Evolutionary conservation across 768 basidiomycete species (phyloP).

Genomic region (Neoboletus subvelutipes): DNA sequence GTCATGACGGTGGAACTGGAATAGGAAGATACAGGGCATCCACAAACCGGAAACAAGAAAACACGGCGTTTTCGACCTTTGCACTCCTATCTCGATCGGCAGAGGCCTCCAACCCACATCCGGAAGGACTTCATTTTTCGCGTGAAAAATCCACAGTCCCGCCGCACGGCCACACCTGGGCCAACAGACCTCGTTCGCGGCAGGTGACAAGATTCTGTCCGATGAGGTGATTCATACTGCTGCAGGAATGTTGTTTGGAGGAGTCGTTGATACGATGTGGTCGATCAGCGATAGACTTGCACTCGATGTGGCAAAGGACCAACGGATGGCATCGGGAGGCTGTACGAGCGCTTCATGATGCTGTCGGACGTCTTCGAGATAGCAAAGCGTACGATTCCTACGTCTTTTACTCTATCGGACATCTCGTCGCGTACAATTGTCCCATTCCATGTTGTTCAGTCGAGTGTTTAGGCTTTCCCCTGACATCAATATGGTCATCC

Average conservation of each 20-base stretch:
- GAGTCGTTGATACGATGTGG: constrained; percentile 47
- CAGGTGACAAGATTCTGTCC: constrained; percentile 32
- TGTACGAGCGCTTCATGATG: constrained; percentile 4
- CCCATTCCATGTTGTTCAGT: too few relatives aligned
- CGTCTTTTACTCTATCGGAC: neutral
- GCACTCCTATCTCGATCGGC: too few relatives aligned
- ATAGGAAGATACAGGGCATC: too few relatives aligned
- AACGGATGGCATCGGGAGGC: neutral
- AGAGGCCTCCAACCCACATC: too few relatives aligned
- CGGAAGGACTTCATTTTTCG: too few relatives aligned
- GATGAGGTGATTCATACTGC: constrained; percentile 44
- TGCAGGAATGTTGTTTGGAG: constrained; percentile 38
- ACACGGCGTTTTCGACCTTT: too few relatives aligned
- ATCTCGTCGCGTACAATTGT: neutral
- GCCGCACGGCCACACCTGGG: too few relatives aligned
- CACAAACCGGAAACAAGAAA: too few relatives aligned
- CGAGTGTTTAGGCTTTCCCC: neutral
- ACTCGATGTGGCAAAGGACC: constrained; percentile 28
- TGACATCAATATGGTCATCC: neutral
- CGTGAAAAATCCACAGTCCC: too few relatives aligned
- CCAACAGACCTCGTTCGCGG: constrained; percentile 45
- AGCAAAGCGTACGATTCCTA: neutral
- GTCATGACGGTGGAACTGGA: neutral
- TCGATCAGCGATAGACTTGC: constrained; percentile 39
- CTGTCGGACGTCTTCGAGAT: neutral